These are phyloP conservation scores for Penicillium sp. DNA, from an alignment of 2,329 filamentous ascomycete species.

Conservation along the genomic window DNA sequence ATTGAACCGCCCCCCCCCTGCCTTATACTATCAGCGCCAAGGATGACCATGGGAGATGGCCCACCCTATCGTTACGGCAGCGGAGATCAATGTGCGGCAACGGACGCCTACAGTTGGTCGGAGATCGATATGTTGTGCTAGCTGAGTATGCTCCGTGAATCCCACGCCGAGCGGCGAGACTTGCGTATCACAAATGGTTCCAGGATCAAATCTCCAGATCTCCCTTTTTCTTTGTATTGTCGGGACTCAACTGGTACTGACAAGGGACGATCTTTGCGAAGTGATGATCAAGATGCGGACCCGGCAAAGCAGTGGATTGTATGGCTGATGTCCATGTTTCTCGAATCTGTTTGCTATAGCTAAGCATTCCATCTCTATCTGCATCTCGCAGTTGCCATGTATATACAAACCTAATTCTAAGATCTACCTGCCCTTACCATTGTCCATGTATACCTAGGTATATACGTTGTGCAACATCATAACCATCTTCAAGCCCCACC, in stretches of 20 bases:
- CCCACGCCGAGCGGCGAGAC: conserved; percentile 18
- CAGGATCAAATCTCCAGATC: conserved; percentile 15
- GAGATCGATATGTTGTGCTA: conserved; percentile 20
- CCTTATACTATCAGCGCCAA: conserved; percentile 37
- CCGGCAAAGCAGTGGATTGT: too few species aligned
- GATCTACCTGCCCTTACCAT: too few species aligned
- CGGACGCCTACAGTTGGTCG: conserved; percentile 19
- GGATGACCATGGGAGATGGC: conserved; percentile 19
- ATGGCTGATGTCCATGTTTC: not conserved
- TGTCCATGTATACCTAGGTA: too few species aligned
- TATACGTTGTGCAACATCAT: too few species aligned
- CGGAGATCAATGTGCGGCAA: conserved; percentile 19
- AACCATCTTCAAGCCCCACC: conserved; percentile 9
- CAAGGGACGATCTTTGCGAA: too few species aligned
- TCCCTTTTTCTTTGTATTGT: not conserved
- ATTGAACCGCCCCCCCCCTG: conserved; percentile 23
- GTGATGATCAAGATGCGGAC: too few species aligned
- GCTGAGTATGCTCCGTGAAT: conserved; percentile 19
- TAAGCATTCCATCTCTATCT: conserved; percentile 8
- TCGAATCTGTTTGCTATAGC: not conserved
- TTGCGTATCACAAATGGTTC: conserved; percentile 15
- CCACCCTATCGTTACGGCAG: conserved; percentile 9
- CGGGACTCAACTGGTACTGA: not conserved
- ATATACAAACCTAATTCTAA: too few species aligned
- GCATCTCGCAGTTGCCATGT: too few species aligned